phyloP scores from a whole-genome alignment of 208 protist species.

The Trypanosoma brucei region DNA sequence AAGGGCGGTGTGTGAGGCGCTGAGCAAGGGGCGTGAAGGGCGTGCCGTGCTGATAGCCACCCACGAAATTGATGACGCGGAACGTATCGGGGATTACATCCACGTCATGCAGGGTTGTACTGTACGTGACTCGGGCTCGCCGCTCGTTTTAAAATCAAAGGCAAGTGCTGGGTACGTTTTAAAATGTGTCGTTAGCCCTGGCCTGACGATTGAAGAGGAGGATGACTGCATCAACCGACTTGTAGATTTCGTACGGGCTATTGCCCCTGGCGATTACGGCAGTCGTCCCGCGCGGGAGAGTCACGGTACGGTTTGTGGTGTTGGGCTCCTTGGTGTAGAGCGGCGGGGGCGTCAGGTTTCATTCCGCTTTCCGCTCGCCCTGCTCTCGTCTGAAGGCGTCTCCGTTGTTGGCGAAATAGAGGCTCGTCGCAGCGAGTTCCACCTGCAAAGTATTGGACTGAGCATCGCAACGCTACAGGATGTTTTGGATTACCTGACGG shows the following conservation, averaged over 20 bases:
- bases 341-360: conserved; percentile 67
- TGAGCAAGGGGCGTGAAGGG: conserved; percentile 37
- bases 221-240: conserved; percentile 32
- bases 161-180: conserved; percentile 66
- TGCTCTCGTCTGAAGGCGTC: conserved; percentile 36
- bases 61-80: conserved; percentile 96
- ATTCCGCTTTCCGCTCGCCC: conserved; percentile 59
- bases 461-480: conserved; percentile 80
- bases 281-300: conserved; percentile 10
- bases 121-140: conserved; percentile 56
- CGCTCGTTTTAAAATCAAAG: conserved; percentile 77
- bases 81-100: conserved; percentile 91
- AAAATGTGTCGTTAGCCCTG: conserved; percentile 61
- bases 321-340: conserved; percentile 50
- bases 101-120: conserved; percentile 86
- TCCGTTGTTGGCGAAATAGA: conserved; percentile 50
- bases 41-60: conserved; percentile 77
- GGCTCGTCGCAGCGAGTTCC: conserved; percentile 27
- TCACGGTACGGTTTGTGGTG: conserved; percentile 20
- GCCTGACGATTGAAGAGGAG: conserved; percentile 35
- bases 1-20: conserved; percentile 64
- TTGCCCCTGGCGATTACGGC: conserved; percentile 29
- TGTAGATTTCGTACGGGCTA: conserved; percentile 46
- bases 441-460: conserved; percentile 50
- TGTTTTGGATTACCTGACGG: conserved; percentile 63